Evolutionary conservation across 352 stramenopile species (phyloP), one percentile per base, ranked within the genome.

Genomic region (Pythium vanterpoolii): DNA sequence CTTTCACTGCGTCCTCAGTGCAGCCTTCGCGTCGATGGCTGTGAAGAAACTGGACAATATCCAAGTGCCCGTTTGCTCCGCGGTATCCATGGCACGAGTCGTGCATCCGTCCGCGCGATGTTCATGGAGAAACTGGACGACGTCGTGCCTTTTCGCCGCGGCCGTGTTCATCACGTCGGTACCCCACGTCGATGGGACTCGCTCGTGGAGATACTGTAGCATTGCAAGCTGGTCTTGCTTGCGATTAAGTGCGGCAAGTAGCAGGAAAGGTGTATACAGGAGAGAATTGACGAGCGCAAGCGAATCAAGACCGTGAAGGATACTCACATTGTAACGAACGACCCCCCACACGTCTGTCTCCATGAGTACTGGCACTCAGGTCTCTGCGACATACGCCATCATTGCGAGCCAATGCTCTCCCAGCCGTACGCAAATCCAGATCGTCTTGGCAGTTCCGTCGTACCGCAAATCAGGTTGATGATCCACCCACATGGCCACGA

Each of bases 101-200:
- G 44, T 50, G 19, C 44, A 50, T 16, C 13, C 26, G 10, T 23
- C 26, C 3, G 14, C 14, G 24, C 24, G 18, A 4, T 50, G 5
- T 14, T 47, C 44, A 14, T 50, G 44, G 13, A 50, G 44, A 19
- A 36, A 50, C 44, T 50, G 23, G 14, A 53, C 8, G 46, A 53
- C 28, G 8, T 26, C 27, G 4, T 27, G 28, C 23, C 28, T n/a
- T 3, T 28, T 13, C 6, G 18, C 19, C 30, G 42, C 42, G 19
- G 38, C 38, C 38, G 10, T 44, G 38, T 44, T 44, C 38, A 44
- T 44, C 1, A n/a, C 38, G 4, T 23, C 5, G 1, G 16, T 5
- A 23, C 38, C 10, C 11, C 14, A 39, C 38, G 2, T 44, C 38
- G n/a, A 0, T 4, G 6, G 1, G 1, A n/a, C n/a, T 44, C n/a